Base-by-base conservation (phyloP, 805 yeast species). In the Brettanomyces sp. region DNA sequence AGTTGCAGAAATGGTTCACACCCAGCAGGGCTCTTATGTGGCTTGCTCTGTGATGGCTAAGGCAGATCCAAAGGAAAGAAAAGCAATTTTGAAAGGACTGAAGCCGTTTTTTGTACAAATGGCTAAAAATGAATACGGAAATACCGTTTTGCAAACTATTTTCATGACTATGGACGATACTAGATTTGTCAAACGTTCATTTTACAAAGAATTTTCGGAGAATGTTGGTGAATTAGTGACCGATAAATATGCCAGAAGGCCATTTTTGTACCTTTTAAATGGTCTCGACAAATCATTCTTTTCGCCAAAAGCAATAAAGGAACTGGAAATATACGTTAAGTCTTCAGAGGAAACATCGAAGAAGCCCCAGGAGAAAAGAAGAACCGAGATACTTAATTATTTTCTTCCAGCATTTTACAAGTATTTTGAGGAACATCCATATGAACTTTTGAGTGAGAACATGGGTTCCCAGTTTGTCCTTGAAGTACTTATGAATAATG, bases 111-210 rank as follows among this genome's bases (percentile, higher is more conserved):
- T 81, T n/a, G 69, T 73, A 41, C 82, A 82, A 50, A 72, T 90
- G 62, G 80, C 87, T 45, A 77, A 79, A 51, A 91, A 91, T 62
- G 96, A 90, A 64, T 76, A 77, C 60, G 99, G 99, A 60, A 84
- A 86, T 64, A 56, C 73, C 41, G 97, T 90, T 12, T 73, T 90
- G 51, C 83, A 79, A 54, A 77, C 91, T 11, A 68, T 88, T 38
- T 82, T 86, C 65, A 74, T 84, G 77, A 81, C 91, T 25, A 93
- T 90, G 47, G 99, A 91, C 70, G 99, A 91, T 71, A 90, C 98
- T 2, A 93, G 85, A 45, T 71, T 87, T 56, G 75, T 87, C 39
- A 72, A 72, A 62, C 89, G 87, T 64, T 74, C 95, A 0, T 85
- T 91, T 59, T 65, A 71, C 30, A 67, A 72, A 39, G 91, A 82